Evolutionary conservation across 208 protist species (phyloP).

Genomic region (Leishmania martiniquensis): DNA sequence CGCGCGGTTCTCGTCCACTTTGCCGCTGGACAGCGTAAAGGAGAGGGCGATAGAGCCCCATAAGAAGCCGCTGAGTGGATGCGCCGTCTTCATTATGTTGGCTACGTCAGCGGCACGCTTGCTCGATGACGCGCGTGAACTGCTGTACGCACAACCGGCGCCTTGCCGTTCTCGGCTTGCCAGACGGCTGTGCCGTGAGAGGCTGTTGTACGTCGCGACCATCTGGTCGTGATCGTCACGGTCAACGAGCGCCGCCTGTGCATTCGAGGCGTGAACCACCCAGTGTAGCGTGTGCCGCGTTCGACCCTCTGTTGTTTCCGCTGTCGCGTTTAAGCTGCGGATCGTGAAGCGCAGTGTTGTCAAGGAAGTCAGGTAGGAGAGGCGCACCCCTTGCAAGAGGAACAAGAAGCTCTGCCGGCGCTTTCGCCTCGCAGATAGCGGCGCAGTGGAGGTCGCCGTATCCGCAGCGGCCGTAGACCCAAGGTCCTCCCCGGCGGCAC

Average conservation of each 20-base stretch:
- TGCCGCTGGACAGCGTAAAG: conserved; percentile 69
- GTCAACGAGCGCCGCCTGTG: conserved; percentile 84
- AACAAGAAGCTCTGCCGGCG: conserved; percentile 65
- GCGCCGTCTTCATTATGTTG: conserved; percentile 30
- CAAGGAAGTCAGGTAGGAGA: conserved; percentile 83
- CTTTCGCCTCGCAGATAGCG: not conserved
- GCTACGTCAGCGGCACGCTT: conserved; percentile 20
- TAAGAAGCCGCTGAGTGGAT: conserved; percentile 76
- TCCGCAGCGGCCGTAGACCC: not conserved
- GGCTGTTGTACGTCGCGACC: conserved; percentile 30
- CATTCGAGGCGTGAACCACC: conserved; percentile 60
- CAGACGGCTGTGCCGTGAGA: not conserved
- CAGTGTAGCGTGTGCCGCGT: conserved; percentile 48
- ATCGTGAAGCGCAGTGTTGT: conserved; percentile 83
- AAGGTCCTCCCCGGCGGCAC: not conserved
- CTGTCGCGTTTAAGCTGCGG: conserved; percentile 51
- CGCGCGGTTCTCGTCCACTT: conserved; percentile 52
- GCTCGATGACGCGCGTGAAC: not conserved
- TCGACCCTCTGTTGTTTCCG: conserved; percentile 37
- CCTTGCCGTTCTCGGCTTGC: conserved; percentile 1
- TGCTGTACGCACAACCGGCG: not conserved
- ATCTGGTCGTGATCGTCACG: conserved; percentile 84
- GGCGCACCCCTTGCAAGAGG: conserved; percentile 62
- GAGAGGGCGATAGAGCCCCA: conserved; percentile 85
- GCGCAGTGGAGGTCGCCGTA: not conserved